Evolutionary conservation across 2,329 filamentous ascomycete genomes (phyloP), one percentile per base, ranked within the genome.

Genomic region (Botryotinia narcissicola): DNA sequence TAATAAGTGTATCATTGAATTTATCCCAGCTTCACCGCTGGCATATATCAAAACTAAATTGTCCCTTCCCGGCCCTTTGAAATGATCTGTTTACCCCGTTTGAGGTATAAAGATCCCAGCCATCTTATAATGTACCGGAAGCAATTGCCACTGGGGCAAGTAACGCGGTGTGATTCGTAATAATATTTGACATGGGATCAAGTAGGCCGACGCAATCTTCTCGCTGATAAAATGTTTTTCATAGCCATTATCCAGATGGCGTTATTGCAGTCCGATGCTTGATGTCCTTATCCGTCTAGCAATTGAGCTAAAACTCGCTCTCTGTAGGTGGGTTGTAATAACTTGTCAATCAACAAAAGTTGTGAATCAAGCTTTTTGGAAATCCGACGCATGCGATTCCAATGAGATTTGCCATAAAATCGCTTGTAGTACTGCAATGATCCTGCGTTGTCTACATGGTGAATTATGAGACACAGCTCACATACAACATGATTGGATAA

Each of bases 41-140:
- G 4, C 32, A 60, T 7, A 37, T 37, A 59, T 22, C 54, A 60
- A 4, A 60, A 35, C 57, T 12, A 22, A 37, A 0, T n/a, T 14
- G 5, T 1, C 48, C 25, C 25, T n/a, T 51, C 22, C 1, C 0
- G 12, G 12, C 25, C 9, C 4, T 51, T 0, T n/a, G 3, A n/a
- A n/a, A 8, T 32, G 4, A 22, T 35, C 1, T 25, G 4, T 22
- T 37, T 37, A 3, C 18, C 57, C 35, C 57, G 4, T 32, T 60
- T 25, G 57, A 60, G 5, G 0, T 20, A 37, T 60, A 20, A 60
- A 60, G 57, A 12, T 4, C 9, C 18, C 9, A 1, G 4, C 57
- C 22, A 35, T 10, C 8, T 20, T 22, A 37, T 6, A 37, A 37
- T 60, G 1, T 60, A 37, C 32, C 32, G 29, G 20, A 37, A 29